Conservation (phyloP, 2,329 filamentous ascomycete species). For the Rutstroemia sp. region DNA sequence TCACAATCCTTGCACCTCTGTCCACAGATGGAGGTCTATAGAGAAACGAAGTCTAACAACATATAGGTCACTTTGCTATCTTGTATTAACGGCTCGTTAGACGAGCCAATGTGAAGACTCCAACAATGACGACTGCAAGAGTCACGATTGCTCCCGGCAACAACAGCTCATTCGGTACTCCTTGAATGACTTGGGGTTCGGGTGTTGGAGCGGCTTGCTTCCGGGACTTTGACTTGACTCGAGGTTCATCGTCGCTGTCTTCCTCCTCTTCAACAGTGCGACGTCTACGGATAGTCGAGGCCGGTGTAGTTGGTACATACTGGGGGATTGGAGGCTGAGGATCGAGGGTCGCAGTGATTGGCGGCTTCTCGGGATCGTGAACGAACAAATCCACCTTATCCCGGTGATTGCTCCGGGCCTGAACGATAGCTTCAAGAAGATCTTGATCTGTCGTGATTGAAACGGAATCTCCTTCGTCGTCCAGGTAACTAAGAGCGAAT, state of each 20-base stretch:
- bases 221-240: slow-evolving; percentile 33
- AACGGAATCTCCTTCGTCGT: slow-evolving; percentile 94
- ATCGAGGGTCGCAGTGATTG: slow-evolving; percentile 58
- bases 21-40: slow-evolving; percentile 3
- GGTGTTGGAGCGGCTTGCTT: slow-evolving; percentile 28
- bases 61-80: slow-evolving; percentile 8
- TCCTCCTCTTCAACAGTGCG: slow-evolving; percentile 37
- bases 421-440: slow-evolving; percentile 77
- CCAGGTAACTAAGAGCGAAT: slow-evolving; percentile 90
- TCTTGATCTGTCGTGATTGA: slow-evolving; percentile 96
- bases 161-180: slow-evolving; percentile 88
- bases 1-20: slow-evolving; percentile 5
- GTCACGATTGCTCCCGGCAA: slow-evolving; percentile 91
- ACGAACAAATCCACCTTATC: slow-evolving; percentile 98
- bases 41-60: slow-evolving; percentile 13
- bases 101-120: slow-evolving; percentile 83
- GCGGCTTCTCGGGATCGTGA: slow-evolving; percentile 86
- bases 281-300: slow-evolving; percentile 41
- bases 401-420: slow-evolving; percentile 67
- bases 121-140: slow-evolving; percentile 87
- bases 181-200: slow-evolving; percentile 68
- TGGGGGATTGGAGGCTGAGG: slow-evolving; percentile 46
- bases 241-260: slow-evolving; percentile 41
- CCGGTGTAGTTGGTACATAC: slow-evolving; percentile 43
- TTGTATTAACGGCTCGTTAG: slow-evolving; percentile 40